phyloP scores from a whole-genome alignment of 805 yeast species.

The Kuraishia piskuri region DNA sequence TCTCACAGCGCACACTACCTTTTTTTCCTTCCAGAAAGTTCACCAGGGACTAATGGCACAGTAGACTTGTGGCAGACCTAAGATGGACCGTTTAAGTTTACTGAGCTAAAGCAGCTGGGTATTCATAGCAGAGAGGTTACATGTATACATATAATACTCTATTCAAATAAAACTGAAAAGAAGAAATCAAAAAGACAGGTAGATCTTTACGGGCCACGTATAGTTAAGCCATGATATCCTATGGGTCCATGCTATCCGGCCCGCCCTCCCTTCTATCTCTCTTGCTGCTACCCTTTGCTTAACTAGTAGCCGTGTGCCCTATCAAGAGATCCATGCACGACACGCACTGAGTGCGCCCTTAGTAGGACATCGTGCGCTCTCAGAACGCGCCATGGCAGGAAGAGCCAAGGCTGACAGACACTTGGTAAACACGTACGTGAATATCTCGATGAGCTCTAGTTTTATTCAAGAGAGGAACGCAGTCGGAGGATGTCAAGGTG shows the following conservation, averaged over 20 bases:
- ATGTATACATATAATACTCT: too few species aligned
- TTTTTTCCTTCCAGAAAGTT: background rate
- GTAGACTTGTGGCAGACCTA: background rate
- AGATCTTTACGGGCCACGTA: too few species aligned
- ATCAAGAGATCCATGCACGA: background rate
- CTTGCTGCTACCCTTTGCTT: background rate
- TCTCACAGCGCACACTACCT: background rate
- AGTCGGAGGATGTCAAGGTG: too few species aligned
- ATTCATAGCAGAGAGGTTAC: too few species aligned
- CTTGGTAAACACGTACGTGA: background rate
- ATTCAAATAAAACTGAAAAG: too few species aligned
- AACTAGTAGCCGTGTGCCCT: background rate
- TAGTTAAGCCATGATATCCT: too few species aligned
- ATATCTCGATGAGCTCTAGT: background rate
- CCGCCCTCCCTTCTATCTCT: too few species aligned
- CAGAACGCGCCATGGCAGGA: background rate
- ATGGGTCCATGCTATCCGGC: too few species aligned
- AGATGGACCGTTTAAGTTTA: background rate
- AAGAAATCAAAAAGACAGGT: too few species aligned
- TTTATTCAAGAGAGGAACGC: background rate
- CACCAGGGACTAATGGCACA: background rate
- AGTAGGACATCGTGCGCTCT: background rate
- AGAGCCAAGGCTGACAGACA: background rate
- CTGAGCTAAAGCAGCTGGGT: too few species aligned
- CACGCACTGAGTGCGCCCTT: background rate